Conservation (phyloP, 2,329 filamentous ascomycete species). For the Exophiala spinifera region DNA sequence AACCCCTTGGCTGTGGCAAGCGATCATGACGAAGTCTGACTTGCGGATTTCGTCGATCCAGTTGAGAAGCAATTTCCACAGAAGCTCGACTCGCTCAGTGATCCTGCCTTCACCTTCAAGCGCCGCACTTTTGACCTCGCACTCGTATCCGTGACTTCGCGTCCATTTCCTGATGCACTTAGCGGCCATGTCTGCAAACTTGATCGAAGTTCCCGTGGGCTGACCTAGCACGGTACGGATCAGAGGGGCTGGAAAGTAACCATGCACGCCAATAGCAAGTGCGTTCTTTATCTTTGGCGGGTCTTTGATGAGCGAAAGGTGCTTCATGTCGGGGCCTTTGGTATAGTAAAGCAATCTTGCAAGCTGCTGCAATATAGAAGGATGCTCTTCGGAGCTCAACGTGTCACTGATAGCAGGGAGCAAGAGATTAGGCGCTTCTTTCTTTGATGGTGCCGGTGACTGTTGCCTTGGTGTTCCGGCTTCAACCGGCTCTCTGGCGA, state of each 20-base stretch:
- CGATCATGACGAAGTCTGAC: conserved; percentile 87
- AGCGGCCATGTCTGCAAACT: conserved; percentile 84
- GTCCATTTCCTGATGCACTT: conserved; percentile 82
- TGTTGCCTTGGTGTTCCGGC: conserved; percentile 26
- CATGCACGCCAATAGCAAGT: conserved; percentile 89
- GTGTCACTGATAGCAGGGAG: conserved; percentile 49
- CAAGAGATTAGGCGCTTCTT: conserved; percentile 44
- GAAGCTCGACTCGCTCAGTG: conserved; percentile 78
- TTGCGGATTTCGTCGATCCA: conserved; percentile 87
- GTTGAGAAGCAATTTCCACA: conserved; percentile 92
- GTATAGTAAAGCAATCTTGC: conserved; percentile 43
- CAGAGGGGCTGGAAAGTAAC: conserved; percentile 83
- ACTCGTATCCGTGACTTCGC: conserved; percentile 66
- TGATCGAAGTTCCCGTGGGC: conserved; percentile 89
- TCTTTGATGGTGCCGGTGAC: conserved; percentile 30
- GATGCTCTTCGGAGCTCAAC: conserved; percentile 45
- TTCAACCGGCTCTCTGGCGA: conserved; percentile 24
- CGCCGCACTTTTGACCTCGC: conserved; percentile 89
- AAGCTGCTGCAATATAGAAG: conserved; percentile 63
- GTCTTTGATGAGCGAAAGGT: conserved; percentile 69
- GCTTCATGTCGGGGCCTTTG: conserved; percentile 61
- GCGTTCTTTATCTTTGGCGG: conserved; percentile 75
- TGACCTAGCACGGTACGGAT: conserved; percentile 90
- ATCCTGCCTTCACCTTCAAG: conserved; percentile 94
- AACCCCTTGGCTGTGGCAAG: conserved; percentile 92